Evolutionary conservation across 176 grass and related monocot genomes (phyloP).

Genomic region (Cymbopogon citratus): DNA sequence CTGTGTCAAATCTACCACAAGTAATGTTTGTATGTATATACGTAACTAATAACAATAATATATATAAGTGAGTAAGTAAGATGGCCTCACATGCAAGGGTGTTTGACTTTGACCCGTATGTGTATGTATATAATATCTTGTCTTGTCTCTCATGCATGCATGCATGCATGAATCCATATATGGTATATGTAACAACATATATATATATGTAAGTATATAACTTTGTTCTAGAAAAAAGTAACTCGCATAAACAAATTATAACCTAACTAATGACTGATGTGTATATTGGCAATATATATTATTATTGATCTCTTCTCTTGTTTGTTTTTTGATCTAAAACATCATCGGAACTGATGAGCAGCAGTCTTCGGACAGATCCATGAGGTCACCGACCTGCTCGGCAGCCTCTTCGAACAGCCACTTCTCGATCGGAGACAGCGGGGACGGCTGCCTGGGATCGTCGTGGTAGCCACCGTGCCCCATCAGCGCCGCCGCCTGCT

Average conservation of each 20-base stretch:
- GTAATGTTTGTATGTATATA: background rate
- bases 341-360: conserved; percentile 48
- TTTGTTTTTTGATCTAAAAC: conserved; percentile 19
- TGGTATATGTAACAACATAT: background rate
- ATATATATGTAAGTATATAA: background rate
- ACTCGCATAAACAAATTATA: background rate
- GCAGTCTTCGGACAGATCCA: conserved; percentile 39
- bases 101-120: background rate
- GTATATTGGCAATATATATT: background rate
- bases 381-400: conserved; percentile 46
- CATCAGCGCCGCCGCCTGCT: background rate
- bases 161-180: background rate
- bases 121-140: background rate
- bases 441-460: conserved; percentile 16
- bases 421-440: conserved; percentile 62
- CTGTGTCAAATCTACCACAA: conserved; percentile 1
- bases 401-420: conserved; percentile 69
- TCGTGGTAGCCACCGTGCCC: background rate
- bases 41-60: background rate
- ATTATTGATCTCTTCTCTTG: background rate
- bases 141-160: background rate
- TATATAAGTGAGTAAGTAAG: background rate
- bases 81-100: too few relatives aligned
- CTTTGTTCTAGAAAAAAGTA: background rate
- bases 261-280: conserved; percentile 2